phyloP scores from a whole-genome alignment of 805 yeast genomes.

The Barnettozyma salicaria region DNA sequence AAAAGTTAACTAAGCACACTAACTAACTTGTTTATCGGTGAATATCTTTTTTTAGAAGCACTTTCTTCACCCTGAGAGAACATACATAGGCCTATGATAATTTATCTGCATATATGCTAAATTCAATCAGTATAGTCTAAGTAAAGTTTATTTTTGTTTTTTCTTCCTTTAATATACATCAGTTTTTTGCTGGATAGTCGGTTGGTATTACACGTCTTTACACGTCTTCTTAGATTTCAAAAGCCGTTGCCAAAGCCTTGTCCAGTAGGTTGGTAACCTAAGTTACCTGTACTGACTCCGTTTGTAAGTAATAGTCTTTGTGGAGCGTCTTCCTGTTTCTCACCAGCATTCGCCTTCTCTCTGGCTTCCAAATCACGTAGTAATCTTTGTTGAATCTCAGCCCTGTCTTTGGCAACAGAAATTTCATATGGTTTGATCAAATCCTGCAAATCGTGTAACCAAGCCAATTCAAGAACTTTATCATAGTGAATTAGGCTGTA shows the following conservation, averaged over 20 bases:
- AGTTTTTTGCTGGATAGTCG: too few relatives aligned
- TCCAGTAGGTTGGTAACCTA: slow-evolving; percentile 69
- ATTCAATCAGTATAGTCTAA: too few relatives aligned
- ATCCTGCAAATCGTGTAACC: slow-evolving; percentile 82
- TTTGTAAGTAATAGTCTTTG: slow-evolving; percentile 80
- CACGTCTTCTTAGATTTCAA: slow-evolving; percentile 4
- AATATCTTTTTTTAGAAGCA: too few relatives aligned
- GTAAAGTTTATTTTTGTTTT: background rate
- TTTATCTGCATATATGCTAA: too few relatives aligned
- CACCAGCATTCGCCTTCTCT: slow-evolving; percentile 52
- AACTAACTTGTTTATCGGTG: too few relatives aligned
- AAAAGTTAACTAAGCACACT: too few relatives aligned
- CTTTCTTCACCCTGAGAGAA: too few relatives aligned
- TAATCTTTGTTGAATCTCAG: slow-evolving; percentile 55
- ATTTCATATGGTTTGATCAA: slow-evolving; percentile 90
- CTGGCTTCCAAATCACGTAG: slow-evolving; percentile 67
- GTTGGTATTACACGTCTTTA: background rate
- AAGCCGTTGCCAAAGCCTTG: slow-evolving; percentile 60
- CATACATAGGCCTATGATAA: too few relatives aligned
- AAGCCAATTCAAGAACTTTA: slow-evolving; percentile 79
- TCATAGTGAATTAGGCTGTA: slow-evolving; percentile 78
- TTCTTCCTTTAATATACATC: background rate
- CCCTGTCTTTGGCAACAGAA: slow-evolving; percentile 76
- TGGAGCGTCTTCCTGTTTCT: slow-evolving; percentile 38
- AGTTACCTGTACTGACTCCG: slow-evolving; percentile 44